Evolutionary conservation across 2,329 filamentous ascomycete genomes (phyloP).

Genomic region (Stachybotrys chartarum): DNA sequence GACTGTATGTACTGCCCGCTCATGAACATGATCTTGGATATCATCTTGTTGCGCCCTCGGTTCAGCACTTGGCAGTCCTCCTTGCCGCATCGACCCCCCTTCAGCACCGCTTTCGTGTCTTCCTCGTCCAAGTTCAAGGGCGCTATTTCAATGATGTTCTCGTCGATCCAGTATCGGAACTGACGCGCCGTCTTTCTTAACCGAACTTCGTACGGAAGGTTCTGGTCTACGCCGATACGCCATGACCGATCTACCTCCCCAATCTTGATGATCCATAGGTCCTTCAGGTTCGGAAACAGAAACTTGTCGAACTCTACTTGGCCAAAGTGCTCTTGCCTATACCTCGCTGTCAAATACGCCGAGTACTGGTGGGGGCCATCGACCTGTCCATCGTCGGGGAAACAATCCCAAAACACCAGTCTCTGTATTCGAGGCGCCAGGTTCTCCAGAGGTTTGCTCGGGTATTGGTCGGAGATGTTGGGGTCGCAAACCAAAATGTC

Average conservation of each 20-base stretch:
- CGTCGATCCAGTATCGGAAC: constrained; percentile 30
- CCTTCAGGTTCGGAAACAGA: constrained; percentile 30
- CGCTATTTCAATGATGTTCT: constrained; percentile 29
- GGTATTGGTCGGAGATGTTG: constrained; percentile 23
- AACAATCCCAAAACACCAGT: constrained; percentile 32
- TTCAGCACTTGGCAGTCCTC: constrained; percentile 27
- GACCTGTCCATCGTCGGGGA: constrained; percentile 28
- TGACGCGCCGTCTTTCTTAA: constrained; percentile 25
- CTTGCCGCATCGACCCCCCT: constrained; percentile 26
- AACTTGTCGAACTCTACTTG: constrained; percentile 28
- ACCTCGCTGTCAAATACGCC: constrained; percentile 24
- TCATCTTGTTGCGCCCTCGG: constrained; percentile 24
- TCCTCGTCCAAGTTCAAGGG: constrained; percentile 24
- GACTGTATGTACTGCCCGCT: constrained; percentile 23
- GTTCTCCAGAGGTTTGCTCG: constrained; percentile 22
- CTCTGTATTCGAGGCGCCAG: constrained; percentile 25
- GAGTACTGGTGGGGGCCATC: constrained; percentile 25
- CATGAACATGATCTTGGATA: constrained; percentile 30
- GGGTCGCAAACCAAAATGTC: constrained; percentile 31
- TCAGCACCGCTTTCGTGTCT: constrained; percentile 23
- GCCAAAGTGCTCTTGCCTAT: constrained; percentile 20
- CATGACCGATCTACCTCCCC: constrained; percentile 28
- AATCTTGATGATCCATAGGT: constrained; percentile 32
- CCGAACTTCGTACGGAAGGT: constrained; percentile 19
- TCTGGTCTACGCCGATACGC: constrained; percentile 24